Evolutionary conservation across 305 asterid species (phyloP), one percentile per base, ranked within the genome.

Genomic region (Fraxinus floribunda): DNA sequence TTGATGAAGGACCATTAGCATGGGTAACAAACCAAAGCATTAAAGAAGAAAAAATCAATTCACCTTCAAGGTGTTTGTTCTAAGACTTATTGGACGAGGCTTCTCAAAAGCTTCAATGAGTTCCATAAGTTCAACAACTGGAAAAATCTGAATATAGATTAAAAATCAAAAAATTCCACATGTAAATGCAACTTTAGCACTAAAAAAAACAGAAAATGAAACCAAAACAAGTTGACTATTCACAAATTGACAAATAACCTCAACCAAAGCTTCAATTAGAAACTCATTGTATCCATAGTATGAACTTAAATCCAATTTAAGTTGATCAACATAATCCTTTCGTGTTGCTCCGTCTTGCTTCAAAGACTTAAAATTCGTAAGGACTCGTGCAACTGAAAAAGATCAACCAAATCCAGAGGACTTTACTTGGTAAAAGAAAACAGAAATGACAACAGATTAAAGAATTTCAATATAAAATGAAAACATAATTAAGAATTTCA

Each of bases 61-160:
- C 83, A 96, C 98, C 94, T 94, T 95, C 80, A 95, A 13, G 22
- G 99, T 95, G 85, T 95, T 95, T 66, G 99, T 88, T 22, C 98
- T 94, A 60, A 95, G 86, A 85, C 96, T 91, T 76, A 91, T 92
- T 64, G 99, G 98, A 60, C 99, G 89, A 60, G 96, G 97, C 91
- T 95, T 95, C 91, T 94, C 99, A 89, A 92, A 91, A 78, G 99
- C 93, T 89, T 95, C 98, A 85, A 95, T 89, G 75, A 95, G 97
- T 88, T 95, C 99, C 97, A 94, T 88, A 77, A 95, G 94, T 78
- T 94, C 99, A 88, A 89, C 93, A 84, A 72, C 92, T 6, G 97
- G 95, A 85, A 94, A 95, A 90, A 95, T 88, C 99, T 94, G 89
- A 85, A 86, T 34, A 36, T 36, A 36, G 41, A 36, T 36, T 60